Percentiles rank a stretch among this genome's conserved stretches.
Evolutionary conservation across 2,329 filamentous ascomycete genomes (phyloP).

Genomic region (Calonectria ilicicola): DNA sequence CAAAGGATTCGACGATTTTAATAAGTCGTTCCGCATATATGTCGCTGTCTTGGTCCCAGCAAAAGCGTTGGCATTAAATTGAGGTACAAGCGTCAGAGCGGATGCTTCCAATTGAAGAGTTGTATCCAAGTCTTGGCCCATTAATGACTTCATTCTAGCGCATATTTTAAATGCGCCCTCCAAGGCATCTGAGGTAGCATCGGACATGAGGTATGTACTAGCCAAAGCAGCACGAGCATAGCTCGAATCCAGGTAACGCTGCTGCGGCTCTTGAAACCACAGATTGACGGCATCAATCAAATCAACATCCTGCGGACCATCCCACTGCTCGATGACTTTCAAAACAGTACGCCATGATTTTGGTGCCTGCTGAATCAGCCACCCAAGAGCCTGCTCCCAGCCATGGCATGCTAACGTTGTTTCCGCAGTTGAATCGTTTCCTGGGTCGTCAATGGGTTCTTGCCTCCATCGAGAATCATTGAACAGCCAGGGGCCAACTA

Average conservation of each 20-base stretch:
- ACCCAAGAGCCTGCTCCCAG: slow-evolving; percentile 78
- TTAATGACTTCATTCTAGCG: slow-evolving; percentile 64
- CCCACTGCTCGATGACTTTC: slow-evolving; percentile 76
- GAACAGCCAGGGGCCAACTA: slow-evolving; percentile 81
- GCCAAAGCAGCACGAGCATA: slow-evolving; percentile 78
- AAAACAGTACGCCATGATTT: slow-evolving; percentile 73
- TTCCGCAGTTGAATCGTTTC: slow-evolving; percentile 43
- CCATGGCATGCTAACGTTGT: slow-evolving; percentile 61
- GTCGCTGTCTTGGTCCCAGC: slow-evolving; percentile 42
- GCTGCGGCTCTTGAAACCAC: slow-evolving; percentile 71
- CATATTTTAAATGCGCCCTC: slow-evolving; percentile 71
- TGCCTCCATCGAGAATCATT: slow-evolving; percentile 68
- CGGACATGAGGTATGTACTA: slow-evolving; percentile 74
- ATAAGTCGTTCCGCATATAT: slow-evolving; percentile 58
- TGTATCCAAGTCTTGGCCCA: slow-evolving; percentile 70
- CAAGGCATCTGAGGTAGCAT: slow-evolving; percentile 68
- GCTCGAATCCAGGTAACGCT: slow-evolving; percentile 68
- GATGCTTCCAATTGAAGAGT: slow-evolving; percentile 62
- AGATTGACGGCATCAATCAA: slow-evolving; percentile 69
- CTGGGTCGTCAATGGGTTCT: slow-evolving; percentile 10
- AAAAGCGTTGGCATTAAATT: slow-evolving; percentile 35
- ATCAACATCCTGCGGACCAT: slow-evolving; percentile 78
- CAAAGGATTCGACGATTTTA: slow-evolving; percentile 72
- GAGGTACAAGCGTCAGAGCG: slow-evolving; percentile 55
- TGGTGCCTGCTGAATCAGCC: slow-evolving; percentile 72